Percentiles rank a stretch among this genome's conserved stretches.
phyloP scores from a whole-genome alignment of 805 yeast species.

The Starmerella powellii region DNA sequence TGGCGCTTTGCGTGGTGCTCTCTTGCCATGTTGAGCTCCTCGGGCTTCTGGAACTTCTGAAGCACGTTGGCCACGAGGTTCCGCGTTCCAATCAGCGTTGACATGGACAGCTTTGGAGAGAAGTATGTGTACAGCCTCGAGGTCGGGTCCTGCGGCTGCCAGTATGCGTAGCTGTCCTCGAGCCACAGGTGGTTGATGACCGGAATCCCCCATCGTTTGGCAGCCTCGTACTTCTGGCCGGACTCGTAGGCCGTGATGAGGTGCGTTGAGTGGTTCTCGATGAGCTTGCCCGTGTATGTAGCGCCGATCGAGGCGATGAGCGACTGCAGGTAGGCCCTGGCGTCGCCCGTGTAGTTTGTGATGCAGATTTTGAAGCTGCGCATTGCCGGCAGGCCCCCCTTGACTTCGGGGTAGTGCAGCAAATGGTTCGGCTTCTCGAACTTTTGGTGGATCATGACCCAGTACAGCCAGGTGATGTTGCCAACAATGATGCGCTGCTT shows the following conservation, averaged over 20 bases:
- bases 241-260: conserved; percentile 52
- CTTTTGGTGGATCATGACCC: conserved; percentile 43
- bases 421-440: conserved; percentile 51
- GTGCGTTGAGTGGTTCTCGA: conserved; percentile 56
- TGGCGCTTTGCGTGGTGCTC: conserved; percentile 25
- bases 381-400: conserved; percentile 42
- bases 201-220: conserved; percentile 52
- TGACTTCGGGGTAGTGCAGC: conserved; percentile 59
- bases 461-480: conserved; percentile 63
- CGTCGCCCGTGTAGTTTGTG: conserved; percentile 77
- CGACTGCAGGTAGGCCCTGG: conserved; percentile 56
- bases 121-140: conserved; percentile 39
- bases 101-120: conserved; percentile 34
- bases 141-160: conserved; percentile 42
- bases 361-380: conserved; percentile 47
- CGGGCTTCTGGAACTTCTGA: conserved; percentile 30
- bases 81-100: conserved; percentile 43
- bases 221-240: conserved; percentile 71
- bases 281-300: conserved; percentile 49
- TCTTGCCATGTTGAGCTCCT: conserved; percentile 3
- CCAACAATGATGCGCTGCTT: conserved; percentile 40
- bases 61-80: conserved; percentile 36
- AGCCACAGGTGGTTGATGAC: conserved; percentile 78
- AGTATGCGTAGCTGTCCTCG: conserved; percentile 60
- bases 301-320: conserved; percentile 66